Evolutionary conservation across 2,329 filamentous ascomycete species (phyloP), one percentile per base, ranked within the genome.

Genomic region (Paecilomyces sp.): DNA sequence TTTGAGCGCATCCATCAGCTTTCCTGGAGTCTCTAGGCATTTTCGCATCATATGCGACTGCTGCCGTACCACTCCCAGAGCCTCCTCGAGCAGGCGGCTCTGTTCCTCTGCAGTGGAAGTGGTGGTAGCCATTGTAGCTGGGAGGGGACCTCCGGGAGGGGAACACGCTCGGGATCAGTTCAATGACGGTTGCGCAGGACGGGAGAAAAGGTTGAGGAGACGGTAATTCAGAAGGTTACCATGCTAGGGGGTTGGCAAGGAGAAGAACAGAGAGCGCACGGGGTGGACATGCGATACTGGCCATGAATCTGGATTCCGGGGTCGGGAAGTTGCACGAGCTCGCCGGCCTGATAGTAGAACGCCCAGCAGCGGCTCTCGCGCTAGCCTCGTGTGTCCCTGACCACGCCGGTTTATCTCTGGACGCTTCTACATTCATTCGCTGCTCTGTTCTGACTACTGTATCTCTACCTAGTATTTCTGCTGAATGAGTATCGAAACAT

Each of bases 1-100:
- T 81, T 99, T 99, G 71, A 99, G 85, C 70, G 94, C 94, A 82
- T 99, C 94, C 94, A 99, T 99, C 66, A 99, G 87, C 84, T 99
- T 99, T 65, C 94, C 93, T 6, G 94, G 92, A 9, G 91, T 95
- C 75, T 99, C 95, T 62, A 99, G 84, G 71, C 92, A 97, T 81
- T 95, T 93, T 80, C 93, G 92, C 94, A 99, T 99, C 74, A 96
- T 84, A 71, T 88, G 86, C 61, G 93, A 94, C 85, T 99, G 95
- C 80, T 97, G 93, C 79, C 93, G 91, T 78, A 99, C 95, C 57
- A 96, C 93, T 63, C 90, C 86, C 77, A 97, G 82, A 72, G 95
- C 94, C 88, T 99, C 94, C 80, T 99, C 94, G 68, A 99, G 88
- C 80, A 99, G 86, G 71, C 92, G 90, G 71, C 90, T 91, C 85